Conservation (phyloP, 2,329 filamentous ascomycete genomes). For the Neofusicoccum ribis region DNA sequence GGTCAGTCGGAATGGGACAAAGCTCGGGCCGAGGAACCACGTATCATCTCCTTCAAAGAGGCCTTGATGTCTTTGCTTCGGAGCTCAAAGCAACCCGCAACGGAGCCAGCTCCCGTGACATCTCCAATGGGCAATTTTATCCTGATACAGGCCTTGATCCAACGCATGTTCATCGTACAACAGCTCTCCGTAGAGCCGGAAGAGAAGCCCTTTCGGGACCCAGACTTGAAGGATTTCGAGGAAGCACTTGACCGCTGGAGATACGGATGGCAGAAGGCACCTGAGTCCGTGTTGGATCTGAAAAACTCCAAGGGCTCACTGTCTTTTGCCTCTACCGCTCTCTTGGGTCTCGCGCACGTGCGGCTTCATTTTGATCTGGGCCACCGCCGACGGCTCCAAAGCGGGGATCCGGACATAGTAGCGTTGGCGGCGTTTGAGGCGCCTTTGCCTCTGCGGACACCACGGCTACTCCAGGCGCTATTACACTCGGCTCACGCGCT, state of each 20-base stretch:
- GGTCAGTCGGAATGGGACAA: background rate
- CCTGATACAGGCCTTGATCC: background rate
- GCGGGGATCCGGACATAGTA: background rate
- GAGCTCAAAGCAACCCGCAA: constrained; percentile 11
- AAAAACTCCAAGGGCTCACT: constrained; percentile 1
- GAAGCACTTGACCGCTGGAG: constrained; percentile 8
- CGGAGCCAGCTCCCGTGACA: constrained; percentile 7
- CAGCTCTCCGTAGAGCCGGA: constrained; percentile 21
- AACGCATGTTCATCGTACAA: background rate
- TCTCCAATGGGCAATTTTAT: constrained; percentile 10
- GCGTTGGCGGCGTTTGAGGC: background rate
- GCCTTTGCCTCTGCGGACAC: background rate
- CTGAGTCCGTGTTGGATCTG: constrained; percentile 2
- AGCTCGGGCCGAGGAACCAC: constrained; percentile 19
- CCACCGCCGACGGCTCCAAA: constrained; percentile 13
- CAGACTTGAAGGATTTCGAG: background rate
- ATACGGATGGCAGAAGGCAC: background rate
- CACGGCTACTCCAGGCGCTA: background rate
- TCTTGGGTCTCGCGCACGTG: constrained; percentile 3
- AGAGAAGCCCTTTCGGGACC: constrained; percentile 12
- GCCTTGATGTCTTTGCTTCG: constrained; percentile 30
- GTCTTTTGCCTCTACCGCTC: constrained; percentile 2
- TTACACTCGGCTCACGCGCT: constrained; percentile 6
- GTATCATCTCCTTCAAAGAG: constrained; percentile 23
- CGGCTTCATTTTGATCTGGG: background rate